phyloP scores from a whole-genome alignment of 345 rosid genomes.

The Lumnitzera littorea region DNA sequence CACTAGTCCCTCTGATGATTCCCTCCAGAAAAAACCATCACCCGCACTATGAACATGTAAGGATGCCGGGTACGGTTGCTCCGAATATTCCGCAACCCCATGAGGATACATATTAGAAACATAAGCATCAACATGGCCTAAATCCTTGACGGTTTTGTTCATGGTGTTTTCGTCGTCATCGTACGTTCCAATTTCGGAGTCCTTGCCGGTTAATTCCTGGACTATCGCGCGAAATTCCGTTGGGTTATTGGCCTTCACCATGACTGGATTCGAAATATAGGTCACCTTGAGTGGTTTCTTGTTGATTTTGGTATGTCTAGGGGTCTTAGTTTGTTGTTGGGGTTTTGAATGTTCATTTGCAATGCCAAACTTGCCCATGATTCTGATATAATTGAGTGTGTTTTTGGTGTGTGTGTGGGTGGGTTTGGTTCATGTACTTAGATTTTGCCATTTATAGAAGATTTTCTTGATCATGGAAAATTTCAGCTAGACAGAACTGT shows the following conservation, averaged over 20 bases:
- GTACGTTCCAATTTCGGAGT: conserved; percentile 13
- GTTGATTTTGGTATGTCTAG: conserved; percentile 10
- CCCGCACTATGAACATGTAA: not conserved
- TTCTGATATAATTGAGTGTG: too few species aligned
- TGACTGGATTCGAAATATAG: conserved; percentile 39
- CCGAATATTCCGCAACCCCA: too few species aligned
- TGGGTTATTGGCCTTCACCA: conserved; percentile 28
- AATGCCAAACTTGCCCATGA: conserved; percentile 16
- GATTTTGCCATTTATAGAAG: too few species aligned
- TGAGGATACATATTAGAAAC: too few species aligned
- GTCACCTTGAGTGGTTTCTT: conserved; percentile 38
- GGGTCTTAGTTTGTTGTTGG: conserved; percentile 4
- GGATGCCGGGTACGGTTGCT: not conserved
- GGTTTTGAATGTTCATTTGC: not conserved
- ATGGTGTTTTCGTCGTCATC: not conserved
- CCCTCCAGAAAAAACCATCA: conserved; percentile 14
- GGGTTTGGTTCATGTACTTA: too few species aligned
- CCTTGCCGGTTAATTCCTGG: conserved; percentile 41
- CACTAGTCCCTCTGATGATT: conserved; percentile 10
- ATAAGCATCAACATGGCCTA: too few species aligned
- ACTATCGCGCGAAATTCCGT: conserved; percentile 41
- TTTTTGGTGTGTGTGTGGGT: too few species aligned
- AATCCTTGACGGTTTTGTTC: too few species aligned
- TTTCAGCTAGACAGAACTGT: not conserved
- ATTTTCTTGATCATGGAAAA: not conserved